Evolutionary conservation across 2,329 filamentous ascomycete genomes (phyloP).

Genomic region (Simplicillium sp.): DNA sequence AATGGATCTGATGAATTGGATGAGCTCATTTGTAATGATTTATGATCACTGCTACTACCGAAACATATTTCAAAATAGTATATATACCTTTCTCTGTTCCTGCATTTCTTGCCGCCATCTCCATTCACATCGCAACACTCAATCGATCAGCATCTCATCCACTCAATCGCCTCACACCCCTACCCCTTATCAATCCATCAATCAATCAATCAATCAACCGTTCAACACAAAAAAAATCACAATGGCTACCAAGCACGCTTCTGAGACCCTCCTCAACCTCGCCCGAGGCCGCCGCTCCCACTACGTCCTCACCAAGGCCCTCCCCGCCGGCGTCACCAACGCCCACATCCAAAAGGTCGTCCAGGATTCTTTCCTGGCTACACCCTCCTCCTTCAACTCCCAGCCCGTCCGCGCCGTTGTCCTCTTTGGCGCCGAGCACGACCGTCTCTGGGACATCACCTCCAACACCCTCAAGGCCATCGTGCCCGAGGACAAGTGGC

Average conservation of each 20-base stretch:
- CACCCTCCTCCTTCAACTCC: constrained; percentile 81
- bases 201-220: neutral
- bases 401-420: constrained; percentile 74
- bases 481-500: constrained; percentile 55
- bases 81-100: neutral
- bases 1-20: too few species aligned
- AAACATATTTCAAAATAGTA: neutral
- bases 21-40: neutral
- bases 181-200: neutral
- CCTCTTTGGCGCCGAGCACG: constrained; percentile 73
- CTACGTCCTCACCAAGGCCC: constrained; percentile 59
- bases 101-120: neutral
- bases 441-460: constrained; percentile 71
- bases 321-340: constrained; percentile 41
- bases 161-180: neutral
- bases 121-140: neutral
- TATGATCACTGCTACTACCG: neutral
- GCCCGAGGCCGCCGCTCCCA: constrained; percentile 58
- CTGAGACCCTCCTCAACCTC: constrained; percentile 50
- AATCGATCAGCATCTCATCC: neutral
- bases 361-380: constrained; percentile 53
- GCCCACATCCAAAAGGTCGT: constrained; percentile 56
- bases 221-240: constrained; percentile 19
- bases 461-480: constrained; percentile 29
- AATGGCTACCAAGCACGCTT: constrained; percentile 32